phyloP scores from a whole-genome alignment of 1,139 yeast species.

The Pichia sp. region DNA sequence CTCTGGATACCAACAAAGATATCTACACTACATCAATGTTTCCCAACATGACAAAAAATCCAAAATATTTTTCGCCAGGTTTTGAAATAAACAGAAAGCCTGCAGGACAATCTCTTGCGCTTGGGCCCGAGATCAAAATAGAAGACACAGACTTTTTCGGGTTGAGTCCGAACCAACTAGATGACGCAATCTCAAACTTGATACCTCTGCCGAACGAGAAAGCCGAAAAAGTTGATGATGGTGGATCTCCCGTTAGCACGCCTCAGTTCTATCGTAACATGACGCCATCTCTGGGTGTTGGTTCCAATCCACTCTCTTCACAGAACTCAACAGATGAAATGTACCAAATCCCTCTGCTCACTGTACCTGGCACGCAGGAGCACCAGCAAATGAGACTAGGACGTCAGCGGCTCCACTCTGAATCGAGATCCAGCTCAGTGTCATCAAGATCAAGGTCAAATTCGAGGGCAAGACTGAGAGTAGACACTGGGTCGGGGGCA shows the following conservation, averaged over 20 bases:
- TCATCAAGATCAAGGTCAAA: slow-evolving; percentile 12
- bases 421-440: slow-evolving; percentile 20
- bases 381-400: slow-evolving; percentile 15
- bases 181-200: background rate
- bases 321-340: slow-evolving; percentile 5
- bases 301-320: slow-evolving; percentile 4
- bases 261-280: slow-evolving; percentile 4
- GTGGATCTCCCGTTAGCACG: background rate
- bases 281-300: slow-evolving; percentile 2
- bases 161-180: slow-evolving; percentile 8
- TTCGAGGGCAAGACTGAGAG: background rate
- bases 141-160: slow-evolving; percentile 21
- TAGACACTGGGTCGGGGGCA: background rate
- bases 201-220: slow-evolving; percentile 3
- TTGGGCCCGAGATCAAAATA: slow-evolving; percentile 24
- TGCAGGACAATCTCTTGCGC: background rate
- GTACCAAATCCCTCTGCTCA: slow-evolving; percentile 8
- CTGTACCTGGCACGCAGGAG: slow-evolving; percentile 19
- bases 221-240: background rate
- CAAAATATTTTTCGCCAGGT: background rate
- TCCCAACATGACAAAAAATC: background rate
- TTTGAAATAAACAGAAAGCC: background rate
- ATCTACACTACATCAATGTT: background rate
- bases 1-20: slow-evolving; percentile 1
- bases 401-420: background rate